These are phyloP conservation scores for Luvunga scandens DNA, from an alignment of 345 rosid genomes.

Conservation along the genomic window DNA sequence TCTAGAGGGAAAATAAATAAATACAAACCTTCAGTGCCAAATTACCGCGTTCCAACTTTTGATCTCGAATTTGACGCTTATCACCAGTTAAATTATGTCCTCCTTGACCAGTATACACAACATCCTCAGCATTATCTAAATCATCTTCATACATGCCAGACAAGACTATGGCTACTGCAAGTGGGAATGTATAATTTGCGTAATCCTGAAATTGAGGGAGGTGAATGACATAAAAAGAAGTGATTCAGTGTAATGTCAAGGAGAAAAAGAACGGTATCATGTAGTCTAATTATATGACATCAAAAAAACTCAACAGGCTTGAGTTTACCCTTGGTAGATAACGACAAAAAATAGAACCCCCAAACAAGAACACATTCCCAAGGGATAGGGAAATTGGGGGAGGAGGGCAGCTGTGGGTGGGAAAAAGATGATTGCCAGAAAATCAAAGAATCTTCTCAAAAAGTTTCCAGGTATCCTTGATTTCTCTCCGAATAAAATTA, in stretches of 20 bases:
- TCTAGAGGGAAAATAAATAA: not conserved
- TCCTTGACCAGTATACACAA: conserved; percentile 93
- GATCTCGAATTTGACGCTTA: conserved; percentile 82
- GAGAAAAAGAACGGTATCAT: not conserved
- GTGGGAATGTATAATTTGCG: conserved; percentile 49
- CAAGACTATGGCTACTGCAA: conserved; percentile 71
- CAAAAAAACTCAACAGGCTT: not conserved
- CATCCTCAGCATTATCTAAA: conserved; percentile 85
- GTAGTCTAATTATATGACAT: not conserved
- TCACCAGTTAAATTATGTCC: conserved; percentile 80
- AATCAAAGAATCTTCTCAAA: not conserved
- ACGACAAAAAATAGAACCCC: not conserved
- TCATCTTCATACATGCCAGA: conserved; percentile 99
- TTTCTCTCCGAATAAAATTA: not conserved
- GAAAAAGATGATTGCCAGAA: too few species aligned
- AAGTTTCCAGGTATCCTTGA: not conserved
- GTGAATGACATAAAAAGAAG: not conserved
- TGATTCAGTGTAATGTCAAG: not conserved
- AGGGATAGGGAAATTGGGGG: not conserved
- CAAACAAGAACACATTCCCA: not conserved
- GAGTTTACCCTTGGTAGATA: not conserved
- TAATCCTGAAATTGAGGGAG: conserved; percentile 41
- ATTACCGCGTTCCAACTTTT: conserved; percentile 72
- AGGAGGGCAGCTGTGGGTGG: too few species aligned
- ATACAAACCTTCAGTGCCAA: conserved; percentile 82